Percentiles rank a stretch among this genome's conserved stretches.
Evolutionary conservation across 805 yeast species (phyloP).

Genomic region (Diddensiella santjacobensis): DNA sequence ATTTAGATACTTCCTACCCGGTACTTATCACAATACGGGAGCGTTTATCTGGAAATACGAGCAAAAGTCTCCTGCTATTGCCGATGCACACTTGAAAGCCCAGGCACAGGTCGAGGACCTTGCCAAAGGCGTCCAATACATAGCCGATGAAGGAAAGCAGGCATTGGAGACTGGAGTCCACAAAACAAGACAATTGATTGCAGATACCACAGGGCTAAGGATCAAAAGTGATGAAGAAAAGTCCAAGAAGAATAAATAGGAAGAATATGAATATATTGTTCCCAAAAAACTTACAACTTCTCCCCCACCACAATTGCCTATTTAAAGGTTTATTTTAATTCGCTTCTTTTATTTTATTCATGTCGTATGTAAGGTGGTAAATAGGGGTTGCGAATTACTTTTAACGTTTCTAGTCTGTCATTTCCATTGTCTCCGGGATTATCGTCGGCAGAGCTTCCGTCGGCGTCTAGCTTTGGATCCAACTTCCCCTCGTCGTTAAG

Average conservation of each 20-base stretch:
- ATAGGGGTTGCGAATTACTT: background rate
- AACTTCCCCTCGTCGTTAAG: background rate
- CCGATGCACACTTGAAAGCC: slow-evolving; percentile 54
- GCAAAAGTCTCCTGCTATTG: slow-evolving; percentile 58
- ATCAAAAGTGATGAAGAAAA: slow-evolving; percentile 53
- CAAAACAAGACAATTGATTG: slow-evolving; percentile 43
- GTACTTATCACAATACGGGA: slow-evolving; percentile 61
- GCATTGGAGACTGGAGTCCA: slow-evolving; percentile 39
- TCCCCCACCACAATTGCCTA: too few relatives aligned
- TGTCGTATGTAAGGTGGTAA: slow-evolving; percentile 1
- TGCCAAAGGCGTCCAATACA: slow-evolving; percentile 42
- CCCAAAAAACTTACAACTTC: too few relatives aligned
- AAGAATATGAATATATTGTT: too few relatives aligned
- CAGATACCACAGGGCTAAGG: slow-evolving; percentile 63
- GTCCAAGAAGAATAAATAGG: slow-evolving; percentile 22
- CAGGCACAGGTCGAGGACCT: slow-evolving; percentile 45
- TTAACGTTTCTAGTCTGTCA: background rate
- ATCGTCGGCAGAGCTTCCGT: slow-evolving; percentile 2
- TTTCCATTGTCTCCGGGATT: slow-evolving; percentile 1
- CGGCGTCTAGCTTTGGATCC: background rate
- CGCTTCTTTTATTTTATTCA: too few relatives aligned
- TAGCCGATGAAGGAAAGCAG: slow-evolving; percentile 38
- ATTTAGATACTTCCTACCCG: slow-evolving; percentile 67
- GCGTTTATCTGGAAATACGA: slow-evolving; percentile 59
- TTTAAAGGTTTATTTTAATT: too few relatives aligned